Base-by-base conservation (phyloP, 2,329 filamentous ascomycete genomes). In the Xylaria sp. region DNA sequence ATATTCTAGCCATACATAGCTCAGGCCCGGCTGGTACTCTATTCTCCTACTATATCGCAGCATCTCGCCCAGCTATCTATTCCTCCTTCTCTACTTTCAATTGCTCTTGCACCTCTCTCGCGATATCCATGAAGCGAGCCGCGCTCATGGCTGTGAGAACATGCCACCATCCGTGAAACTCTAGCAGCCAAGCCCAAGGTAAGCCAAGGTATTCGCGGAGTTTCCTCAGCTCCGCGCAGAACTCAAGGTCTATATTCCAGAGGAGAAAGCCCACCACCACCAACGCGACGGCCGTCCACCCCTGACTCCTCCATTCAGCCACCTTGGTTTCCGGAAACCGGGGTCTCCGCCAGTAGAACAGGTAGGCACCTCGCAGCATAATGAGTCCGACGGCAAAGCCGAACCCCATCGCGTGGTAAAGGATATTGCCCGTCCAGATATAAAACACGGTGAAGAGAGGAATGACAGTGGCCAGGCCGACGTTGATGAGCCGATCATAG, bases 111-210 rank as follows among this genome's bases (percentile, higher is more conserved):
- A 75, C 52, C 44, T 76, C 73, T 60, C 75, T 69, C 11, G 72
- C 68, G 25, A 76, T 58, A 58, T 74, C 64, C 72, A 80, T 80
- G 43, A 77, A 78, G 47, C 71, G 69, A 23, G 78, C 79, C 4
- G 85, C 84, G 0, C 83, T 81, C 19, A 85, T 74, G 0, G 83
- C 86, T 0, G 85, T 88, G 25, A 87, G 73, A 15, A 88, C 73
- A 67, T 88, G 86, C 86, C 86, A 88, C 86, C 85, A 88, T 1
- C 85, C 86, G 67, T 88, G 86, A 13, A 87, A 68, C 73, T 88
- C 86, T 4, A 88, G 70, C 0, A 84, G 33, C 71, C 83, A 85
- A 1, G 80, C 82, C 79, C 78, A 84, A 0, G 85, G 85, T 43
- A 86, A 70, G 0, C 85, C 85, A 2, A 87, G 65, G 0, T 54